Evolutionary conservation across 179 eudicot species (phyloP), one percentile per base, ranked within the genome.

Genomic region (Patellifolia procumbens): DNA sequence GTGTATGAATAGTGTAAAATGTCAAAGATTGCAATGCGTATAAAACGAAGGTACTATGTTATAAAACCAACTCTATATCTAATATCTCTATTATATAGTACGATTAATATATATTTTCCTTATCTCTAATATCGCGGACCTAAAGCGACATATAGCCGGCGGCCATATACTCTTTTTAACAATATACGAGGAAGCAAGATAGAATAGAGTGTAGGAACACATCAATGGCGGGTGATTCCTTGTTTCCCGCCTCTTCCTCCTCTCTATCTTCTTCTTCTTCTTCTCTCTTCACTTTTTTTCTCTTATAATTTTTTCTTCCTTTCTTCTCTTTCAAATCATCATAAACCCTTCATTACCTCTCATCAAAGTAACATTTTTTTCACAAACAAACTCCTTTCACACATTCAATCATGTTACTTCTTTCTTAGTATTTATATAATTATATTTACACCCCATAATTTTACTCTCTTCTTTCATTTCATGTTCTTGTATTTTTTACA

Each of bases 141-240:
- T n/a, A 55, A 60, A 22, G 42, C 67, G 19, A 62, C 20, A 19
- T 3, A 29, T 3, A 9, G 31, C 13, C 49, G 11, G 4, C 9
- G 22, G 73, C 73, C 73, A 43, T 22, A 70, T 28, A 29, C 3
- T 17, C 43, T 29, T 49, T 70, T 9, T 48, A 49, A 49, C 42
- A 4, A 70, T 5, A 70, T n/a, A n/a, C 43, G 16, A 77, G 4
- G 45, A 32, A 74, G n/a, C 58, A 68, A 61, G 32, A 61, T 77
- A 77, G 75, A 72, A 28, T 60, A 43, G 19, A 64, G 42, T 7
- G 20, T 3, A 32, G 48, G 53, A 5, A n/a, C 5, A 53, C 28
- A 9, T 11, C 24, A 67, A 73, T 67, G 81, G 78, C 65, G 63
- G 75, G 31, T 74, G 48, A 81, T 80, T 70, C 85, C 71, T 75